A percentile compares a stretch with the other conserved stretches of the same genome.
These are phyloP conservation scores for Fomitiporia mediterranea DNA, from an alignment of 1,284 basidiomycete species.

Conservation along the genomic window DNA sequence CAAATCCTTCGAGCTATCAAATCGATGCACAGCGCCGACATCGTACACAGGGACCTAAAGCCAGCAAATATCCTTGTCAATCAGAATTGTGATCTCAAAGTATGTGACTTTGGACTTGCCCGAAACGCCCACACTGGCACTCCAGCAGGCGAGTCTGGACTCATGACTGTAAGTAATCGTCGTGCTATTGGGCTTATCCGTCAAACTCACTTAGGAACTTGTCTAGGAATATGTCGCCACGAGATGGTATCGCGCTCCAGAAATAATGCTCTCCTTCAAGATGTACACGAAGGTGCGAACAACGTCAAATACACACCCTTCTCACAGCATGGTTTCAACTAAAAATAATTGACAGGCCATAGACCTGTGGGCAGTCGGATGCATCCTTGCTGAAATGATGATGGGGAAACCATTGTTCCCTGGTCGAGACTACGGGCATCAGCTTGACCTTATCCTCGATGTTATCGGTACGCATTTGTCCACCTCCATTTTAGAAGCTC, in stretches of 20 bases:
- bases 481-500: conserved; percentile 40
- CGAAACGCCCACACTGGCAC: conserved; percentile 69
- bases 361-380: conserved; percentile 98
- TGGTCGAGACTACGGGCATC: conserved; percentile 97
- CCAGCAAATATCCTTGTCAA: conserved; percentile 96
- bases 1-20: conserved; percentile 98
- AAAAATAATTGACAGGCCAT: conserved; percentile 66
- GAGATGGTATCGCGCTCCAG: conserved; percentile 93
- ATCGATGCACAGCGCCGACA: conserved; percentile 98
- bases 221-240: conserved; percentile 98
- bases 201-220: neutral
- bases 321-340: conserved; percentile 5
- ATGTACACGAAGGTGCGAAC: conserved; percentile 67
- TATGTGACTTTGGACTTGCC: conserved; percentile 98
- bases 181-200: conserved; percentile 77
- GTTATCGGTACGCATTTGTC: conserved; percentile 73
- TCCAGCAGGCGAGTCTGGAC: conserved; percentile 48
- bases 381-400: conserved; percentile 96
- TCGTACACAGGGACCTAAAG: conserved; percentile 96
- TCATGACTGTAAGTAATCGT: conserved; percentile 52
- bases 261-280: conserved; percentile 96
- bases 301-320: neutral
- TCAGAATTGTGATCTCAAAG: conserved; percentile 96
- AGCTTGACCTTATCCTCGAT: conserved; percentile 97
- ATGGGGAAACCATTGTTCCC: conserved; percentile 98